phyloP scores from a whole-genome alignment of 352 stramenopile genomes.

The Globisporangium alternatum region DNA sequence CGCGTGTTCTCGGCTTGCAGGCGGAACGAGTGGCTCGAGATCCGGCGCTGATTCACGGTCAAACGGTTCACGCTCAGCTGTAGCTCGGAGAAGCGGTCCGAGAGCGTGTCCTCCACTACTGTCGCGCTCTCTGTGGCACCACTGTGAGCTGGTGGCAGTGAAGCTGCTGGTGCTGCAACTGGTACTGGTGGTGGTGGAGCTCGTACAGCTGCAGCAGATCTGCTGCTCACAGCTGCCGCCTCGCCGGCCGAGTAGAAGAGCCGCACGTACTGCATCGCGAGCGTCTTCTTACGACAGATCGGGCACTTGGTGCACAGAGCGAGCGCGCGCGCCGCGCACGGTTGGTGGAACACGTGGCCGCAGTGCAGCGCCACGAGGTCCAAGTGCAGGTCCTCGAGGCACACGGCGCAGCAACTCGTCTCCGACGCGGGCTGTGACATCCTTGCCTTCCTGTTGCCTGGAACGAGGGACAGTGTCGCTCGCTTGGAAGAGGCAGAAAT shows the following conservation, averaged over 20 bases:
- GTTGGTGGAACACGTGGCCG: conserved; percentile 44
- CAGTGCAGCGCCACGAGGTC: conserved; percentile 31
- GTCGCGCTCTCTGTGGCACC: background rate
- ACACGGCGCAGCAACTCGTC: conserved; percentile 30
- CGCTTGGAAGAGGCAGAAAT: too few relatives aligned
- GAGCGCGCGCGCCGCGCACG: conserved; percentile 26
- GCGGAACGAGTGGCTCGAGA: conserved; percentile 33
- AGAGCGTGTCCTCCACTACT: background rate
- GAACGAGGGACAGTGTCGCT: too few relatives aligned
- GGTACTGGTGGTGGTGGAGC: background rate
- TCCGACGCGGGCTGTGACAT: background rate
- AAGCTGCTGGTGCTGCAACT: background rate
- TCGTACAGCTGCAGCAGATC: background rate
- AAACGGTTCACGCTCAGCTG: conserved; percentile 19
- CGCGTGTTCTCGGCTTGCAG: conserved; percentile 27
- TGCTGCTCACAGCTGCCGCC: background rate
- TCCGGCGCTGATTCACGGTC: conserved; percentile 25
- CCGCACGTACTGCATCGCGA: conserved; percentile 15
- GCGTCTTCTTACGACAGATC: conserved; percentile 31
- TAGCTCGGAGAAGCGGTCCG: conserved; percentile 24
- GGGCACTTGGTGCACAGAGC: conserved; percentile 23
- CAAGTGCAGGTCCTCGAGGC: conserved; percentile 33
- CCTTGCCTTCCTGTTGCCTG: background rate
- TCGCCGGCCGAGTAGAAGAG: conserved; percentile 28
- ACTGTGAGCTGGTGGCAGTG: too few relatives aligned